Conservation (phyloP, 805 yeast genomes). For the Metschnikowia orientalis region DNA sequence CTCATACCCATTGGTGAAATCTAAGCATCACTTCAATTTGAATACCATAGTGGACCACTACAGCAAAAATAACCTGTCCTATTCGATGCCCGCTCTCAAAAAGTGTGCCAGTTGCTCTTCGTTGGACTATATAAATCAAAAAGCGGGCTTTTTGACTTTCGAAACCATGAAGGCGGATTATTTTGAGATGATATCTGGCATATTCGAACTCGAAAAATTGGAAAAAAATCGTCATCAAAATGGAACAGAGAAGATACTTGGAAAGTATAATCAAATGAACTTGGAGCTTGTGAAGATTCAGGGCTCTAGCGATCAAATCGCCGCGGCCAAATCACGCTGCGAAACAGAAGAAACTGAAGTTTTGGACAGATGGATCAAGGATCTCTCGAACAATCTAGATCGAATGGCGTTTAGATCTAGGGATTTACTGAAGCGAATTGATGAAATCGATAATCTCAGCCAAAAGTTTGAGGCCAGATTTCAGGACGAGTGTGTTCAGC, state of each 20-base stretch:
- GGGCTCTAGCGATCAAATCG: slow-evolving; percentile 25
- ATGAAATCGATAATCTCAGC: slow-evolving; percentile 36
- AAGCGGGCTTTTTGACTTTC: slow-evolving; percentile 2
- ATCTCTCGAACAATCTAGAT: slow-evolving; percentile 33
- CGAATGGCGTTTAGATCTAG: slow-evolving; percentile 38
- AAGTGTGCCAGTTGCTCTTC: slow-evolving; percentile 24
- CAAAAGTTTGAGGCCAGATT: slow-evolving; percentile 26
- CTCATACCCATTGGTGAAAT: slow-evolving; percentile 27
- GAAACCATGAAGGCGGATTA: slow-evolving; percentile 11
- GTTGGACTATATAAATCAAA: slow-evolving; percentile 15
- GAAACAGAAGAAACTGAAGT: slow-evolving; percentile 28
- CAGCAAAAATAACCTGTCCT: neutral
- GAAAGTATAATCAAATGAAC: slow-evolving; percentile 20
- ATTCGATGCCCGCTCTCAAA: slow-evolving; percentile 2
- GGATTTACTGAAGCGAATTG: slow-evolving; percentile 36
- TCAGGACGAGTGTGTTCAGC: slow-evolving; percentile 24
- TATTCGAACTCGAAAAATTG: slow-evolving; percentile 5
- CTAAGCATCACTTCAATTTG: slow-evolving; percentile 18
- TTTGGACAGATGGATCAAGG: slow-evolving; percentile 27
- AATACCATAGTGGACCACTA: slow-evolving; percentile 19
- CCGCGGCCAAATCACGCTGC: slow-evolving; percentile 20
- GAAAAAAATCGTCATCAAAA: neutral
- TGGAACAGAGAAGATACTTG: neutral
- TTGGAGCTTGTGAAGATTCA: slow-evolving; percentile 28
- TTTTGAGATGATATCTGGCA: slow-evolving; percentile 2